Base-by-base conservation (phyloP, 306 rosid genomes). In the Cercis canadensis region DNA sequence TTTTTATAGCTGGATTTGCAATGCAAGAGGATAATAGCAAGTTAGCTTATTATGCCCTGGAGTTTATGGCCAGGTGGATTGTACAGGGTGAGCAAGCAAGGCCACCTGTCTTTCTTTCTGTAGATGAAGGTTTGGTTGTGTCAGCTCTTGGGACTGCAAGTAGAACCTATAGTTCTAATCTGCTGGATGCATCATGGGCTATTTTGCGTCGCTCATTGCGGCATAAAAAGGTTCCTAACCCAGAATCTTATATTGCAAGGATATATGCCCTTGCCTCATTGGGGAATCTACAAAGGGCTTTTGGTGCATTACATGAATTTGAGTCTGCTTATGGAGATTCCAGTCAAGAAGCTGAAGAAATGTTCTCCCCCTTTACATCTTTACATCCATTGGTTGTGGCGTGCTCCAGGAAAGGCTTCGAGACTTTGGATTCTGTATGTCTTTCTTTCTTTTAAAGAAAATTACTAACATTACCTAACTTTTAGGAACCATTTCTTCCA, bases 291-390 rank as follows among this genome's bases (percentile, higher is more conserved):
- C 89, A 79, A 66, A 87, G 89, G 83, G 97, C 97, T 72, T 87
- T 95, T 79, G 55, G 69, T 56, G 79, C 97, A 36, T 77, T 95
- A 14, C 75, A 58, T 69, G 97, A 95, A 44, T 95, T 81, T 80
- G 99, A 91, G 80, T 57, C 73, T 39, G 82, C 84, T 53, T 89
- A 87, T 79, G 85, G 87, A 41, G 87, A 82, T 65, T 75, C 89
- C 2, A 19, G 67, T 66, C 72, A 76, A 77, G 95, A 85, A 81
- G 79, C 81, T 47, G 87, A 78, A 70, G 94, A 91, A 62, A 56
- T 95, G 69, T 89, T 95, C 81, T 91, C 90, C 66, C 99, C 99
- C 44, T 95, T 95, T 71, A 87, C 92, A 65, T 89, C 97, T 72
- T 86, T 95, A 75, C 72, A 83, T 77, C 97, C 97, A 10, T 79